Percentiles rank a stretch among this genome's conserved stretches.
Conservation (phyloP, 2,329 filamentous ascomycete genomes). For the Colletotrichum tofieldiae region DNA sequence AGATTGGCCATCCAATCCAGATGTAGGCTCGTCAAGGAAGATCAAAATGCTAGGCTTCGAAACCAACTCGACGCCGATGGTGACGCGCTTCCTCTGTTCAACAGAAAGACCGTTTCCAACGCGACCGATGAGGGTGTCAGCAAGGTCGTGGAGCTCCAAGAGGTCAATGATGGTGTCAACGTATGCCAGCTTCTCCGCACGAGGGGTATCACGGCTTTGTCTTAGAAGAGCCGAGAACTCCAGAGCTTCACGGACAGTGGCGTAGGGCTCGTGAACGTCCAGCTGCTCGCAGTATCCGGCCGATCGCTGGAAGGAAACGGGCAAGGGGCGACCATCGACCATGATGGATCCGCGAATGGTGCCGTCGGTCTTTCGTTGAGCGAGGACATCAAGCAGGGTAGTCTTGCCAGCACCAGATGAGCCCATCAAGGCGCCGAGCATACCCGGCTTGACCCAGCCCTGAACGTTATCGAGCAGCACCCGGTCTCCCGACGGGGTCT, state of each 20-base stretch:
- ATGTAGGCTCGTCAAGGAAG: slow-evolving; percentile 76
- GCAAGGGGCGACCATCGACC: slow-evolving; percentile 80
- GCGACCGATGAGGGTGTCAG: slow-evolving; percentile 63
- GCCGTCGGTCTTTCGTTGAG: slow-evolving; percentile 84
- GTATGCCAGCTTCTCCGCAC: slow-evolving; percentile 80
- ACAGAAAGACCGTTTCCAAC: slow-evolving; percentile 69
- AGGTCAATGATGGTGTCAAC: slow-evolving; percentile 84
- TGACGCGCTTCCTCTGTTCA: slow-evolving; percentile 69
- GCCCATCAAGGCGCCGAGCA: slow-evolving; percentile 85
- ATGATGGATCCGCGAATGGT: slow-evolving; percentile 82
- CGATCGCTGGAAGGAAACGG: slow-evolving; percentile 83
- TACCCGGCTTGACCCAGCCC: slow-evolving; percentile 86
- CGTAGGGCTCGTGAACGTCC: slow-evolving; percentile 81
- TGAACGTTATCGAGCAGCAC: slow-evolving; percentile 84
- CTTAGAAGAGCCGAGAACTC: slow-evolving; percentile 82
- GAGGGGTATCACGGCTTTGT: slow-evolving; percentile 75
- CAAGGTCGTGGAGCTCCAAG: slow-evolving; percentile 64
- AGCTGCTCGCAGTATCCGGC: slow-evolving; percentile 88
- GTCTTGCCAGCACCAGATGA: slow-evolving; percentile 89
- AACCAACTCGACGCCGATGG: slow-evolving; percentile 74
- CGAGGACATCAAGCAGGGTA: slow-evolving; percentile 86
- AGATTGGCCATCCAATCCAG: slow-evolving; percentile 78
- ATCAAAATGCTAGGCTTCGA: slow-evolving; percentile 73
- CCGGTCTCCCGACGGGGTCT: slow-evolving; percentile 73
- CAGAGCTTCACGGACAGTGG: slow-evolving; percentile 83